phyloP scores from a whole-genome alignment of 1,139 yeast genomes.

The Candida sp. region DNA sequence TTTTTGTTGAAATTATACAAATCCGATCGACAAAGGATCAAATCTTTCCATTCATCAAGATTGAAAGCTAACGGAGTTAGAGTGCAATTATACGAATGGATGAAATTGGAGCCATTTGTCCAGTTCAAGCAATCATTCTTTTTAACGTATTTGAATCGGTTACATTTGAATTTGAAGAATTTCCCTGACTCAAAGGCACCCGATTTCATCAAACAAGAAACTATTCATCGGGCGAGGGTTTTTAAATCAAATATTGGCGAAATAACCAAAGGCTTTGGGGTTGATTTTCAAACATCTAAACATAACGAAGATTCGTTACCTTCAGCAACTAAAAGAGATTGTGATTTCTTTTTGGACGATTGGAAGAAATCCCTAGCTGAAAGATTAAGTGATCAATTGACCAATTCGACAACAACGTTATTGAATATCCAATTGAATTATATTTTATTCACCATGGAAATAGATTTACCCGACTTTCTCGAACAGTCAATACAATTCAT shows the following conservation, averaged over 20 bases:
- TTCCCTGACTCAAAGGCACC: conserved; percentile 8
- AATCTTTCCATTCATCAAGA: conserved; percentile 12
- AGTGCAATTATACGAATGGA: conserved; percentile 39
- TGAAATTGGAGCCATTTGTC: conserved; percentile 32
- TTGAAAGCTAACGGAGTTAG: conserved; percentile 16
- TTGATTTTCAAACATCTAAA: conserved; percentile 5
- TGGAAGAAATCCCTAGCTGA: conserved; percentile 12
- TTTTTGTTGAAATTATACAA: conserved; percentile 15
- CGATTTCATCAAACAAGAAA: conserved; percentile 13
- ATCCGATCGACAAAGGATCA: conserved; percentile 3
- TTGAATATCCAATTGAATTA: conserved; percentile 36
- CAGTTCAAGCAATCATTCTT: conserved; percentile 28
- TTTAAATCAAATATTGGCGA: conserved; percentile 13
- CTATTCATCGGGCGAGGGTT: conserved; percentile 14
- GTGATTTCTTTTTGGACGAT: conserved; percentile 11
- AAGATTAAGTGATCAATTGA: conserved; percentile 10
- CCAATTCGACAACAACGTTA: conserved; percentile 12
- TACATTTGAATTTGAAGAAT: conserved; percentile 9
- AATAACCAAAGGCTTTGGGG: conserved; percentile 14
- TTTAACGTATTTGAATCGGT: conserved; percentile 12
- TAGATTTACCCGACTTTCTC: conserved; percentile 24
- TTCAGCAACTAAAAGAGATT: conserved; percentile 1
- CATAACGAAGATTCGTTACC: conserved; percentile 2
- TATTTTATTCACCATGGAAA: conserved; percentile 26
- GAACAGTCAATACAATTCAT: conserved; percentile 12